Percentiles rank a stretch among this genome's conserved stretches.
Evolutionary conservation across 768 basidiomycete species (phyloP).

Genomic region (Pleurotus sapidus): DNA sequence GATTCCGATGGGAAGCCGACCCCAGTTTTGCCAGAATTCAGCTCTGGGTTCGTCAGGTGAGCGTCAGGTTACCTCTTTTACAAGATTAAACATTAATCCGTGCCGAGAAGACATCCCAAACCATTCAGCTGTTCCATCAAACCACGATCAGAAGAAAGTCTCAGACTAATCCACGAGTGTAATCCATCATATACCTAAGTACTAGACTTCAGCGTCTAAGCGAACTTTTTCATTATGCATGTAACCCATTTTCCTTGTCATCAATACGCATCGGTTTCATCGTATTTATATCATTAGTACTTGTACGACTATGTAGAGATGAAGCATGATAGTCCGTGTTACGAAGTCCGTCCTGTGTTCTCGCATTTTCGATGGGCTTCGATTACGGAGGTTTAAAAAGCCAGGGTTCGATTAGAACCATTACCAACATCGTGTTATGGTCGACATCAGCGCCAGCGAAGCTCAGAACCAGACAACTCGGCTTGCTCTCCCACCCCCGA

Average conservation of each 20-base stretch:
- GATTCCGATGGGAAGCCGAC: conserved; percentile 42
- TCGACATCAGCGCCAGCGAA: too few relatives aligned
- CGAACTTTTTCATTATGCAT: background rate
- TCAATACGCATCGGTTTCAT: background rate
- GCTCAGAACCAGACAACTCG: too few relatives aligned
- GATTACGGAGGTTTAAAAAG: background rate
- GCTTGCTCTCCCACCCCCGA: conserved; percentile 1
- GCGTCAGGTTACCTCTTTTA: conserved; percentile 12
- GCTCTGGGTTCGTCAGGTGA: conserved; percentile 45
- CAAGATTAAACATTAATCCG: background rate
- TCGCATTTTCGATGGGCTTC: background rate
- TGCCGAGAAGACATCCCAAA: conserved; percentile 43
- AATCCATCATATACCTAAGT: background rate
- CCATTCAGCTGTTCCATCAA: conserved; percentile 45
- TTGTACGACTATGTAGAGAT: too few relatives aligned
- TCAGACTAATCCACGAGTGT: background rate
- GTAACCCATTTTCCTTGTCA: background rate
- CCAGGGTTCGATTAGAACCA: background rate
- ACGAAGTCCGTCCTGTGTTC: background rate
- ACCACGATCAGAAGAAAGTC: conserved; percentile 33
- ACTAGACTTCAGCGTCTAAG: too few relatives aligned
- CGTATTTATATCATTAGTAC: background rate
- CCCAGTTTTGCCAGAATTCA: conserved; percentile 34
- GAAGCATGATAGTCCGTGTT: too few relatives aligned
- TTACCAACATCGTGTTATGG: too few relatives aligned